Conservation (phyloP, 495 filamentous ascomycete genomes). For the Sordaria brevicollis region DNA sequence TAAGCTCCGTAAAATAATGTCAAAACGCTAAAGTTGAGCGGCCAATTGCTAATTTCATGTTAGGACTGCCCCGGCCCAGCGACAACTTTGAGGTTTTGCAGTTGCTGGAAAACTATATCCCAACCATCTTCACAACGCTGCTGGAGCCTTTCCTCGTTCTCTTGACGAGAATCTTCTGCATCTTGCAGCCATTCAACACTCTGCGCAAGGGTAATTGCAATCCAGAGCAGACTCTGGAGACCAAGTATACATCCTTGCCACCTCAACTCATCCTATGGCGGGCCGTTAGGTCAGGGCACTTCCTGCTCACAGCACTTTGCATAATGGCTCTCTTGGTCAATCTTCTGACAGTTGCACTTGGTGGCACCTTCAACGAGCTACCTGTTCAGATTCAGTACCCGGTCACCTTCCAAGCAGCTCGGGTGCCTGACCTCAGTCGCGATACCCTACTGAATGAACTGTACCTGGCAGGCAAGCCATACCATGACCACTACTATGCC, state of each 20-base stretch:
- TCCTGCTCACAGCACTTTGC: not conserved
- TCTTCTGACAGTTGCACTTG: not conserved
- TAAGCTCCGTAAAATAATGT: no score
- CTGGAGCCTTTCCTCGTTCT: slow-evolving; percentile 38
- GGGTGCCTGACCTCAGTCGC: not conserved
- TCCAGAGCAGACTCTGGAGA: not conserved
- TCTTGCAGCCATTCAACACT: not conserved
- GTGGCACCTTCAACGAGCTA: not conserved
- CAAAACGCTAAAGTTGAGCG: no score
- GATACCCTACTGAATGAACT: not conserved
- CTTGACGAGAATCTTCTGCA: slow-evolving; percentile 12
- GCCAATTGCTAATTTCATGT: not conserved
- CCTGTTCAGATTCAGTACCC: not conserved
- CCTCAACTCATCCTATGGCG: not conserved
- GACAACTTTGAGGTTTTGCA: slow-evolving; percentile 23
- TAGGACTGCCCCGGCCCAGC: slow-evolving; percentile 31
- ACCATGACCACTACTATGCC: slow-evolving; percentile 17
- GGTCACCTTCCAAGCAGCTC: not conserved
- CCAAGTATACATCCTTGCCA: not conserved
- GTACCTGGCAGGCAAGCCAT: no score
- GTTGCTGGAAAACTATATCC: slow-evolving; percentile 34
- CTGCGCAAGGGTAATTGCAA: not conserved
- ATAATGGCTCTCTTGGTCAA: not conserved
- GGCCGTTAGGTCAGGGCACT: not conserved
- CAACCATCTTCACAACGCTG: slow-evolving; percentile 32